Evolutionary conservation across 768 basidiomycete genomes (phyloP).

Genomic region (Royoungia palumana): DNA sequence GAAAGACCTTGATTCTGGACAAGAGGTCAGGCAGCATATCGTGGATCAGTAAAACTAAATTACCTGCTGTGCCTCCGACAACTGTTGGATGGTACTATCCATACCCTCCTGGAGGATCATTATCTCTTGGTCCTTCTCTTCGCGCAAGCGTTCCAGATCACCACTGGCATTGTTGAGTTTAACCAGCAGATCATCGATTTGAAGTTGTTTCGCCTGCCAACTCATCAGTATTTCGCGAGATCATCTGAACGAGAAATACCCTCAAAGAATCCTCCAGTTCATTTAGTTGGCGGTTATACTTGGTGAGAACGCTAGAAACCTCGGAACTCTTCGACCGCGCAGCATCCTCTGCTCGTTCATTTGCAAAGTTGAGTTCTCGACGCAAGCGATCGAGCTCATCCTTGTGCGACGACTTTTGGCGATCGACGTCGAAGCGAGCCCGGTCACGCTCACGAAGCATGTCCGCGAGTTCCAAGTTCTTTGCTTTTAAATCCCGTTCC

Average conservation of each 20-base stretch:
- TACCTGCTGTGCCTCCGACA: slow-evolving; percentile 86
- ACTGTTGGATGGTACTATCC: slow-evolving; percentile 85
- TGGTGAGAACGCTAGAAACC: slow-evolving; percentile 80
- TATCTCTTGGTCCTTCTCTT: slow-evolving; percentile 98
- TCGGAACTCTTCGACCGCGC: slow-evolving; percentile 90
- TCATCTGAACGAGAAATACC: slow-evolving; percentile 42
- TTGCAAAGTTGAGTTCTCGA: slow-evolving; percentile 90
- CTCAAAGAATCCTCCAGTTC: slow-evolving; percentile 96
- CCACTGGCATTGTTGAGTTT: slow-evolving; percentile 73
- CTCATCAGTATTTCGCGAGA: slow-evolving; percentile 11
- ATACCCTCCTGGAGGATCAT: slow-evolving; percentile 93
- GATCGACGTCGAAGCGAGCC: slow-evolving; percentile 91
- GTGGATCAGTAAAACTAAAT: slow-evolving; percentile 1
- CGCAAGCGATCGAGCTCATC: slow-evolving; percentile 92
- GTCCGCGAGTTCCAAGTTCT: slow-evolving; percentile 96
- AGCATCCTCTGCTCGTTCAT: slow-evolving; percentile 96
- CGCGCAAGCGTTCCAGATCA: slow-evolving; percentile 78
- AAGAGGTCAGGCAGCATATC: slow-evolving; percentile 3
- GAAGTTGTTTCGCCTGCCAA: slow-evolving; percentile 84
- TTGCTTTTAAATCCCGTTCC: slow-evolving; percentile 97
- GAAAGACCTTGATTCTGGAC: slow-evolving; percentile 74
- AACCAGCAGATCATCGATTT: slow-evolving; percentile 87
- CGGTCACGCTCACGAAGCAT: slow-evolving; percentile 98
- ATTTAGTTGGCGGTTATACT: slow-evolving; percentile 93
- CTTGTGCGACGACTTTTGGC: slow-evolving; percentile 90